Conservation (phyloP, 2,329 filamentous ascomycete genomes). For the Tolypocladium album region DNA sequence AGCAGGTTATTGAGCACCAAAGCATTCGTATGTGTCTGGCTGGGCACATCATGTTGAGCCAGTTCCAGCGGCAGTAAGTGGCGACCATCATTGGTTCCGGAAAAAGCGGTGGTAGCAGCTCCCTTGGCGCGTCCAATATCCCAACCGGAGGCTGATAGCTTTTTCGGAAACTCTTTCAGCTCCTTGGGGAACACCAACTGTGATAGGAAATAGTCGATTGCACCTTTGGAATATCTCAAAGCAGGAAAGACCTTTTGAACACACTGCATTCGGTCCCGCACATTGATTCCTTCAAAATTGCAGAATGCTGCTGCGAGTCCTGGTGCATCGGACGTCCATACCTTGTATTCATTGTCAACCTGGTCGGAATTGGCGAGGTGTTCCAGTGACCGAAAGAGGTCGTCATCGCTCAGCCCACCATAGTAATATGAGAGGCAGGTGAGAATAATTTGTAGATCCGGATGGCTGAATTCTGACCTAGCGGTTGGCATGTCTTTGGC, state of each 20-base stretch:
- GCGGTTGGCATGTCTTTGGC: constrained; percentile 44
- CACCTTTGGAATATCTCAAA: constrained; percentile 36
- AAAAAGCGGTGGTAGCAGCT: constrained; percentile 49
- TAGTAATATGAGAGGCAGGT: constrained; percentile 45
- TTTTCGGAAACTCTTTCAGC: constrained; percentile 49
- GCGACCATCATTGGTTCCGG: constrained; percentile 52
- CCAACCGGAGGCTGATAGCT: constrained; percentile 55
- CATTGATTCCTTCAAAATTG: constrained; percentile 39
- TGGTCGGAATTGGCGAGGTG: constrained; percentile 40
- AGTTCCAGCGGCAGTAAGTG: constrained; percentile 43
- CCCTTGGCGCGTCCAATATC: constrained; percentile 38
- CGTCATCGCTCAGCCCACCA: constrained; percentile 35
- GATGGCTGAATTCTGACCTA: constrained; percentile 48
- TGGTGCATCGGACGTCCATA: constrained; percentile 27
- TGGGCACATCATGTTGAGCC: constrained; percentile 38
- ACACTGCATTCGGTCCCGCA: constrained; percentile 40
- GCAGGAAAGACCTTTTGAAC: constrained; percentile 35
- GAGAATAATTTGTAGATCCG: constrained; percentile 41
- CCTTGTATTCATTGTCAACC: constrained; percentile 33
- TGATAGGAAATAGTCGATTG: constrained; percentile 51
- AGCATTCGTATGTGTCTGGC: constrained; percentile 53
- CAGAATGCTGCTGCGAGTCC: constrained; percentile 23
- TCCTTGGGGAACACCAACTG: constrained; percentile 47
- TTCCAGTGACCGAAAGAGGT: constrained; percentile 34
- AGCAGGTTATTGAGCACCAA: constrained; percentile 49